Base-by-base conservation (phyloP, 768 basidiomycete species). In the Rhodotorula diobovata region DNA sequence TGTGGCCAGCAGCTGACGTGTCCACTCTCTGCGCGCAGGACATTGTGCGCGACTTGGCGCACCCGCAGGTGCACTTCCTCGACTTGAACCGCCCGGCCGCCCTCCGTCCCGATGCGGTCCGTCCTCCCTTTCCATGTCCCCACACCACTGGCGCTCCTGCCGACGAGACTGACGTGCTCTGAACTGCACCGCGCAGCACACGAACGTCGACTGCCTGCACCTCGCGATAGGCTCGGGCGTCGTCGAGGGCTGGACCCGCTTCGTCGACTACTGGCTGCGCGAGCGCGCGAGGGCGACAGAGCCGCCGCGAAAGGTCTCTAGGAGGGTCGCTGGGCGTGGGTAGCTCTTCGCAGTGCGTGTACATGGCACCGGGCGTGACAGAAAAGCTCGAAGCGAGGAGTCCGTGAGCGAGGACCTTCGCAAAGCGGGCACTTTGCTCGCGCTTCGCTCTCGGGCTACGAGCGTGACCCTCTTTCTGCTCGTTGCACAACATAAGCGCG, bases 141-240 rank as follows among this genome's bases (percentile, higher is more conserved):
- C n/a, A 43, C 59, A n/a, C n/a, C n/a, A n/a, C n/a, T n/a, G n/a
- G n/a, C n/a, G n/a, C n/a, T n/a, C n/a, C n/a, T n/a, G n/a, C n/a
- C n/a, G n/a, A n/a, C n/a, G n/a, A n/a, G n/a, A n/a, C n/a, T n/a
- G n/a, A n/a, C n/a, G n/a, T 41, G 4, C 9, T 16, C 41, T 10
- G 9, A 41, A 46, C 34, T 4, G 16, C 43, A 18, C 18, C 57
- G 10, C 59, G 32, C 59, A 60, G 59, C 59, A 60, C 43, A 60
- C 59, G 34, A 60, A 60, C 59, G 43, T 32, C 59, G 59, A 60
- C 45, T 60, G 59, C 59, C 45, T 60, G 28, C 59, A 60, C 30
- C 59, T 60, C 59, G 25, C 43, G 9, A 12, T 34, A n/a, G 59
- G 59, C 4, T 46, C 41, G n/a, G 59, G 59, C 43, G 59, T 60